A percentile compares a stretch with the other conserved stretches of the same genome.
Conservation (phyloP, 1,284 basidiomycete species). For the Gomphus bonarii region DNA sequence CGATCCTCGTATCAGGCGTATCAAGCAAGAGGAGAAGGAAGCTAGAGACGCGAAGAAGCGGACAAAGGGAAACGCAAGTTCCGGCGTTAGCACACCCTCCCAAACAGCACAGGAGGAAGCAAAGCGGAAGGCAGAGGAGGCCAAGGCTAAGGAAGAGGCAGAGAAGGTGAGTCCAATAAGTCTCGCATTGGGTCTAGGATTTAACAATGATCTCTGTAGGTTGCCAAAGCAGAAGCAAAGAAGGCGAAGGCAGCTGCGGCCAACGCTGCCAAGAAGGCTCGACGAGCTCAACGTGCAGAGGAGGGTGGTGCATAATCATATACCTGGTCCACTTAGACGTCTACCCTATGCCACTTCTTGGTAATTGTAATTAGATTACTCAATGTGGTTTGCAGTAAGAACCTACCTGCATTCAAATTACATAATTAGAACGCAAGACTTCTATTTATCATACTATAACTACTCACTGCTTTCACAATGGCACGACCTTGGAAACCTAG, state of each 20-base stretch:
- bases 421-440: no score
- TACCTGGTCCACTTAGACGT: neutral
- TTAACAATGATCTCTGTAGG: slow-evolving; percentile 23
- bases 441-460: no score
- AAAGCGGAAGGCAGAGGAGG: slow-evolving; percentile 66
- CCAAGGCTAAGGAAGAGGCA: slow-evolving; percentile 54
- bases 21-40: slow-evolving; percentile 95
- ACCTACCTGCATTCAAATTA: no score
- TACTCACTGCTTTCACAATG: slow-evolving; percentile 1
- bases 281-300: slow-evolving; percentile 41
- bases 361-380: no score
- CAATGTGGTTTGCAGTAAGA: no score
- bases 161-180: slow-evolving; percentile 39
- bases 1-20: slow-evolving; percentile 95
- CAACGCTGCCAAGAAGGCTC: slow-evolving; percentile 94
- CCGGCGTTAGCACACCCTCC: slow-evolving; percentile 20
- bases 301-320: slow-evolving; percentile 17
- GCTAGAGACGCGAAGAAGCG: slow-evolving; percentile 91
- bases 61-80: slow-evolving; percentile 33
- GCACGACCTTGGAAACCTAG: slow-evolving; percentile 5
- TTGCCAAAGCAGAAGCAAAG: slow-evolving; percentile 69
- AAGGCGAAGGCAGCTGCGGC: slow-evolving; percentile 77
- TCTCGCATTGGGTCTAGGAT: slow-evolving; percentile 12
- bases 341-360: neutral
- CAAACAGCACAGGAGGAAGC: slow-evolving; percentile 67